These are phyloP conservation scores for Pythium phragmiticola DNA, from an alignment of 352 stramenopile species.

Conservation along the genomic window DNA sequence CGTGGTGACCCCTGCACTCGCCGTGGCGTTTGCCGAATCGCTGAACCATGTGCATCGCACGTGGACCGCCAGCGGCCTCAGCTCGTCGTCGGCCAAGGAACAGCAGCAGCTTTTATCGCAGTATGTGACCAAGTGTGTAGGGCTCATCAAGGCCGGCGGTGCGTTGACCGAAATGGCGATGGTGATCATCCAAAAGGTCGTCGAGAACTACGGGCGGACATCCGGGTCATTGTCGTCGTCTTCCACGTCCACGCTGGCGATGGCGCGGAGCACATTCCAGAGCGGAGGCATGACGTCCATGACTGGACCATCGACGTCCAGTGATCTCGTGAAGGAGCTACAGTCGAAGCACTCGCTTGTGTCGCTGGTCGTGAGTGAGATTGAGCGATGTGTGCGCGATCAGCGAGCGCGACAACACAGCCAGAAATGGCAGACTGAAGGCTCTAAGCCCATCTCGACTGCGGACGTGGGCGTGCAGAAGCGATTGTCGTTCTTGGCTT, in stretches of 20 bases:
- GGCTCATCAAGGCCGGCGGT: slow-evolving; percentile 56
- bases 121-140: slow-evolving; percentile 71
- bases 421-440: background rate
- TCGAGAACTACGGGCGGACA: slow-evolving; percentile 45
- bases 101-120: slow-evolving; percentile 68
- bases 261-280: slow-evolving; percentile 30
- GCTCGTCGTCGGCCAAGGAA: slow-evolving; percentile 57
- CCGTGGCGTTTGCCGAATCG: slow-evolving; percentile 61
- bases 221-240: background rate
- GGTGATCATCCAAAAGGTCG: slow-evolving; percentile 70
- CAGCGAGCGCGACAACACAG: background rate
- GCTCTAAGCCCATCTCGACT: background rate
- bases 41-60: slow-evolving; percentile 71
- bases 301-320: slow-evolving; percentile 29
- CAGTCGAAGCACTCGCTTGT: slow-evolving; percentile 65
- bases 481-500: slow-evolving; percentile 71
- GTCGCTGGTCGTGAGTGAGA: slow-evolving; percentile 52
- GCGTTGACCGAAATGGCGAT: slow-evolving; percentile 68
- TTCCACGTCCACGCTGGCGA: slow-evolving; percentile 39
- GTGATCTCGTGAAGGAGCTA: slow-evolving; percentile 65
- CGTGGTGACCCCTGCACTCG: slow-evolving; percentile 36
- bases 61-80: slow-evolving; percentile 46
- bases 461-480: slow-evolving; percentile 25
- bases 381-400: slow-evolving; percentile 30
- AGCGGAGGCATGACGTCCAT: slow-evolving; percentile 1